phyloP scores from a whole-genome alignment of 805 yeast species.

The Ogataea ganodermae region DNA sequence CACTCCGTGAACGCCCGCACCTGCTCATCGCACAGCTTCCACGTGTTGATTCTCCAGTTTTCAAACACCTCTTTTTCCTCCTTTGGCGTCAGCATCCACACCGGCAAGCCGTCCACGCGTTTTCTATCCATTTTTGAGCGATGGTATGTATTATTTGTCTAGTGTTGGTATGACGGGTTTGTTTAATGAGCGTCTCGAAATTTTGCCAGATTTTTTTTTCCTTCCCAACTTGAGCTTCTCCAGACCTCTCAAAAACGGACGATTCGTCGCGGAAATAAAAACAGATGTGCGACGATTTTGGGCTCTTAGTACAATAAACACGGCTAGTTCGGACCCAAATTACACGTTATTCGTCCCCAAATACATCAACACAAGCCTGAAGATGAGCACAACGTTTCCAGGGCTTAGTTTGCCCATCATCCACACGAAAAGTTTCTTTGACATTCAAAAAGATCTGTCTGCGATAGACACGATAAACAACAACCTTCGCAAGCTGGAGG shows the following conservation, averaged over 20 bases:
- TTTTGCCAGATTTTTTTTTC: not conserved
- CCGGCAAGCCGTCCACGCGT: conserved; percentile 50
- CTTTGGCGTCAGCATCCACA: conserved; percentile 74
- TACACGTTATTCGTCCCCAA: no score
- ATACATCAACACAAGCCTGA: not conserved
- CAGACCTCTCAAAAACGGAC: conserved; percentile 3
- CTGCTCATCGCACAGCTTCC: conserved; percentile 62
- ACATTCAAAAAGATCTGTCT: conserved; percentile 20
- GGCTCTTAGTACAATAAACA: not conserved
- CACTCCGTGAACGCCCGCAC: conserved; percentile 73
- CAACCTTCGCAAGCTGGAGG: conserved; percentile 20
- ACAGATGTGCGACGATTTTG: not conserved
- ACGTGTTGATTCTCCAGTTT: conserved; percentile 68
- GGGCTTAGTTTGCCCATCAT: conserved; percentile 23
- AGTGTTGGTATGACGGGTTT: not conserved
- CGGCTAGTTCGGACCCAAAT: not conserved
- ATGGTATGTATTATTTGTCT: not conserved
- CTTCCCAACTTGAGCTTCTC: not conserved
- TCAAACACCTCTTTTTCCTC: conserved; percentile 75
- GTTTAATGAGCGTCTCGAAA: not conserved
- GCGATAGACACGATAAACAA: conserved; percentile 22
- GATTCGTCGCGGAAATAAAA: conserved; percentile 1
- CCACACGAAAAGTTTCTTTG: conserved; percentile 23
- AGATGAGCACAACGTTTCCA: conserved; percentile 21
- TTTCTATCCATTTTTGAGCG: conserved; percentile 27